Conservation (phyloP, 1,284 basidiomycete genomes). For the Cystobasidium sp. region DNA sequence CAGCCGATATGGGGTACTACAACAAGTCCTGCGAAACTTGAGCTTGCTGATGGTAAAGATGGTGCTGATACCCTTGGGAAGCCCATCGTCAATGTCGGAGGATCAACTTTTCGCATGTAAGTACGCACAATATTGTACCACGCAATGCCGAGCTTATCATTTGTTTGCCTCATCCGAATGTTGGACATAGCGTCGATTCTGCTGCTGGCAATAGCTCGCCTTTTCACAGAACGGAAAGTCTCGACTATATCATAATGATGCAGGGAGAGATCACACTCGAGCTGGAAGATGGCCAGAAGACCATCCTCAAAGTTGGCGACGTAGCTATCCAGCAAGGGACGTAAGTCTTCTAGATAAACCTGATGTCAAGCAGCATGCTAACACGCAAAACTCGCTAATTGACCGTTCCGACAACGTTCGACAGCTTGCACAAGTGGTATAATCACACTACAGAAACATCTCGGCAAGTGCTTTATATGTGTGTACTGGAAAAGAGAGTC, state of each 20-base stretch:
- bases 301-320: constrained; percentile 24
- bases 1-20: constrained; percentile 31
- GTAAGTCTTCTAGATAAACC: not conserved
- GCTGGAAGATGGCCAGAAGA: constrained; percentile 14
- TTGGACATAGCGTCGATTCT: constrained; percentile 7
- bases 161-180: not conserved
- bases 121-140: not conserved
- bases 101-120: constrained; percentile 34
- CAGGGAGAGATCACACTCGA: constrained; percentile 22
- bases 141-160: not conserved
- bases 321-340: constrained; percentile 34
- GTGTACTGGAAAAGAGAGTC: not conserved
- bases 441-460: not conserved
- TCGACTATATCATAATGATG: constrained; percentile 36
- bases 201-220: constrained; percentile 4
- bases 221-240: constrained; percentile 30
- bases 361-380: not conserved
- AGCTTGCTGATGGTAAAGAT: constrained; percentile 3
- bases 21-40: not conserved
- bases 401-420: not conserved
- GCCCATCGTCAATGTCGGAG: constrained; percentile 21
- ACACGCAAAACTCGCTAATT: not conserved
- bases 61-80: constrained; percentile 20
- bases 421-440: constrained; percentile 11
- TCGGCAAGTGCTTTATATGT: not conserved